These are phyloP conservation scores for Sordariomycetes sp. DNA, from an alignment of 2,329 filamentous ascomycete species.

Conservation along the genomic window DNA sequence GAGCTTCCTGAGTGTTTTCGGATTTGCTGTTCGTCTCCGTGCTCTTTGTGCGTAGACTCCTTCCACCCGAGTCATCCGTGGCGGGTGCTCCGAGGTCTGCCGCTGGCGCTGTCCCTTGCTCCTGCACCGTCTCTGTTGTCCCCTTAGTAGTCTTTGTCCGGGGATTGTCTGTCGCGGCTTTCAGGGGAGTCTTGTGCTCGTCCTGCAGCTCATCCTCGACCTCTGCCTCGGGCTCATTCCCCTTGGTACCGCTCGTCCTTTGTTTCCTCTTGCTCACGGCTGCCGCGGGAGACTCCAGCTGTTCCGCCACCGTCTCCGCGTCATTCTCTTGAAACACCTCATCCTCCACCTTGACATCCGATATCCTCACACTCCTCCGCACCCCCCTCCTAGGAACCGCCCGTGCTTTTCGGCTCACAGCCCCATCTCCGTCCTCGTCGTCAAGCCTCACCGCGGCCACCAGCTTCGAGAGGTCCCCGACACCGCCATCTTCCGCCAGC, in stretches of 20 bases:
- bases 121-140: neutral
- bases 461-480: neutral
- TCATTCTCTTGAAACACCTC: neutral
- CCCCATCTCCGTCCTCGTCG: neutral
- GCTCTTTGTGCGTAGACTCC: neutral
- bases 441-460: constrained; percentile 3
- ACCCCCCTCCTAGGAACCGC: neutral
- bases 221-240: neutral
- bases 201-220: neutral
- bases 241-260: neutral
- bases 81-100: too few relatives aligned
- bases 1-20: neutral
- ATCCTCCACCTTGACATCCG: neutral
- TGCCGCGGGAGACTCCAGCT: neutral
- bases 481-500: neutral
- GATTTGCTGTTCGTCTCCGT: neutral
- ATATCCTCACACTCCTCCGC: neutral
- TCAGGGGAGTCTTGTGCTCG: neutral
- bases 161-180: neutral
- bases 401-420: neutral
- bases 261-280: neutral
- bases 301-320: neutral
- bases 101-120: too few relatives aligned
- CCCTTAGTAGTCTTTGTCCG: neutral
- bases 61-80: neutral